Evolutionary conservation across 2,329 filamentous ascomycete genomes (phyloP), one percentile per base, ranked within the genome.

Genomic region (Colletotrichum tabaci): DNA sequence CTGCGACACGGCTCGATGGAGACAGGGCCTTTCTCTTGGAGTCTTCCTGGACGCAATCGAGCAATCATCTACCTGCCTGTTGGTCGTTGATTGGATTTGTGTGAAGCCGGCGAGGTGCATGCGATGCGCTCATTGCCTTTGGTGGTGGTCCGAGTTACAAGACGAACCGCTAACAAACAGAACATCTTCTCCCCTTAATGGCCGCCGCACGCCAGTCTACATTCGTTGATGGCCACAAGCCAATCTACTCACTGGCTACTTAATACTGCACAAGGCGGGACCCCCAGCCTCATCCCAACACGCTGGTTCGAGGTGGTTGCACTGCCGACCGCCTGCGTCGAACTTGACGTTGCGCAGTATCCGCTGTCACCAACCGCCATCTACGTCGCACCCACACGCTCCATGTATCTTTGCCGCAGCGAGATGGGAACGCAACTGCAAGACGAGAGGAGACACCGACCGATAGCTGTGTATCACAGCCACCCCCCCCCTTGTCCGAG

Each of bases 291-390:
- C 35, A 67, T 71, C 63, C 63, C 67, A 38, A 50, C 57, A 44
- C 46, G 50, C 60, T 62, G 67, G 67, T 61, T 66, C 57, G 35
- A 67, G 57, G 67, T 62, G 67, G 56, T 67, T 44, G 53, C 67
- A 67, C 63, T 35, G 56, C 60, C 30, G 38, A 61, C 35, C 63
- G 23, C 42, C 61, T 46, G 50, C 50, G 56, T 71, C 47, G 42
- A 50, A 42, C 64, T 66, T 61, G 63, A 56, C 46, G 46, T 50
- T 35, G 56, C 56, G 42, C 44, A 64, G 63, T 56, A 61, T 56
- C 67, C 56, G 67, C 56, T 56, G 38, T 52, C 57, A 71, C 10
- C 46, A 40, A 15, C 64, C 56, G 64, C 50, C 50, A 71, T 67
- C 67, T 53, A 67, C 57, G 56, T 50, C 47, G 50, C 50, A 35